These are phyloP conservation scores for Aureobasidium sp. DNA, from an alignment of 2,329 filamentous ascomycete species.

Conservation along the genomic window DNA sequence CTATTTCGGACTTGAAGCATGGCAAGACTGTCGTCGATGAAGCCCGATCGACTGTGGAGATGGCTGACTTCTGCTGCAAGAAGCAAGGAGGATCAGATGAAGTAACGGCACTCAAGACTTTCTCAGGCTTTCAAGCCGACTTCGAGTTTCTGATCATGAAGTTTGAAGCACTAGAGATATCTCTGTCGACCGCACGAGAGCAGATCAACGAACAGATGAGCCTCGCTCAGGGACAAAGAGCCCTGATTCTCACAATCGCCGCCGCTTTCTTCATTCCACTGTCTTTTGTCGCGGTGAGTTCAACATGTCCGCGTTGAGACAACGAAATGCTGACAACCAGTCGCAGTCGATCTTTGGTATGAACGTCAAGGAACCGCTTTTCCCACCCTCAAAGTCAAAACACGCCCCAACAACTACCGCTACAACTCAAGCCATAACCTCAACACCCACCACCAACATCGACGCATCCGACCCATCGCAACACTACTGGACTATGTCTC, in stretches of 20 bases:
- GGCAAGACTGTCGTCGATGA: not conserved
- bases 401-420: not conserved
- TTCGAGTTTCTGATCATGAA: not conserved
- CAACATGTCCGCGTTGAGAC: not conserved
- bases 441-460: not conserved
- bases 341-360: conserved; percentile 1
- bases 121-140: not conserved
- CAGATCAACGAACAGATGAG: not conserved
- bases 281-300: not conserved
- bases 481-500: not conserved
- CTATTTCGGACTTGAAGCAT: not conserved
- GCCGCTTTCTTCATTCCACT: conserved; percentile 5
- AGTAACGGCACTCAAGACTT: not conserved
- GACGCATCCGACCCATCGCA: not conserved
- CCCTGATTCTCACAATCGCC: not conserved
- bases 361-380: not conserved
- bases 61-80: not conserved
- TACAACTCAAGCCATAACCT: not conserved
- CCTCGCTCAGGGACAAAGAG: not conserved
- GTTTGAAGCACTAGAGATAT: not conserved
- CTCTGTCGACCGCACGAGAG: not conserved
- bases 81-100: not conserved
- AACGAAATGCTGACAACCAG: not conserved
- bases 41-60: not conserved
- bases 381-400: not conserved